These are phyloP conservation scores for Paecilomyces formosus DNA, from an alignment of 2,329 filamentous ascomycete species.

Conservation along the genomic window DNA sequence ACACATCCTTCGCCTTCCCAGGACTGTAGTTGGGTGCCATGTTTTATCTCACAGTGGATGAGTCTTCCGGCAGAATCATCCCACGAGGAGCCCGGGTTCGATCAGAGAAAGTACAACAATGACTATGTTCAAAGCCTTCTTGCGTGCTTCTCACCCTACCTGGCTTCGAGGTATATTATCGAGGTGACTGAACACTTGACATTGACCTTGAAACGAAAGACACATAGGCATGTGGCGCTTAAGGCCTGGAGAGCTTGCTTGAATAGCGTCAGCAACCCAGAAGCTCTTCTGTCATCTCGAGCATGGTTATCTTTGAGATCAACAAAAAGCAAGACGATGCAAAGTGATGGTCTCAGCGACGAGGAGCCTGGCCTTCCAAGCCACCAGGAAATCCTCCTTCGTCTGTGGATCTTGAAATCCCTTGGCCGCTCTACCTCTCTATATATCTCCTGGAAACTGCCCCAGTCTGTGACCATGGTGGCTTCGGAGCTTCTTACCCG, in stretches of 20 bases:
- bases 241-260: slow-evolving; percentile 24
- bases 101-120: slow-evolving; percentile 1
- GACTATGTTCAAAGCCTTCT: slow-evolving; percentile 14
- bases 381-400: slow-evolving; percentile 22
- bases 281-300: slow-evolving; percentile 14
- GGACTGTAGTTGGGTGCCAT: slow-evolving; percentile 14
- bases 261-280: slow-evolving; percentile 10
- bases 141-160: slow-evolving; percentile 14
- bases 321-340: not conserved
- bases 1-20: slow-evolving; percentile 12
- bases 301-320: slow-evolving; percentile 17
- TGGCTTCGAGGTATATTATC: slow-evolving; percentile 20
- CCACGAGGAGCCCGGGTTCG: slow-evolving; percentile 1
- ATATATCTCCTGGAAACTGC: slow-evolving; percentile 12
- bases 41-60: slow-evolving; percentile 21
- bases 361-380: slow-evolving; percentile 4
- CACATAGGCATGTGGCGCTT: slow-evolving; percentile 13
- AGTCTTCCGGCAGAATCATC: slow-evolving; percentile 5
- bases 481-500: slow-evolving; percentile 17
- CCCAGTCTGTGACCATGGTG: slow-evolving; percentile 13
- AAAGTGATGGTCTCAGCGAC: not conserved
- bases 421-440: slow-evolving; percentile 15
- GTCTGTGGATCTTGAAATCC: slow-evolving; percentile 24
- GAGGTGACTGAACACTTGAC: slow-evolving; percentile 24
- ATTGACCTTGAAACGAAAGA: slow-evolving; percentile 11